phyloP scores from a whole-genome alignment of 2,329 filamentous ascomycete species.

The Fusarium sublunatum region DNA sequence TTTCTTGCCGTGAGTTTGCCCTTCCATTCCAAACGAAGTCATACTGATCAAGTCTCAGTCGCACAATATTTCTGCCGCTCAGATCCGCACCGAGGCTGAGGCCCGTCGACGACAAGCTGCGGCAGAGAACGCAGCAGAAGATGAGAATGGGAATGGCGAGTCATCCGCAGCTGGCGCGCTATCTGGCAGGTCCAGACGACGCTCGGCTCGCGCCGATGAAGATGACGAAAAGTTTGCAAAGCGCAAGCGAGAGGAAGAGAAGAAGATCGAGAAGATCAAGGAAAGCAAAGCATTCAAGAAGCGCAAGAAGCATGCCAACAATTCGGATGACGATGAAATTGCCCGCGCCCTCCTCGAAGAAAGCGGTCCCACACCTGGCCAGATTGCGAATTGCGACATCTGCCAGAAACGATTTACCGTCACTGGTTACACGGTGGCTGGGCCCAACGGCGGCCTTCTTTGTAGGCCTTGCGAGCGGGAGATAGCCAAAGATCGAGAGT shows the following conservation, averaged over 20 bases:
- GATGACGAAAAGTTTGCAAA: conserved; percentile 43
- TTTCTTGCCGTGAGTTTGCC: conserved; percentile 60
- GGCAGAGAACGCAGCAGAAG: conserved; percentile 25
- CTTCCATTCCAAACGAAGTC: too few species aligned
- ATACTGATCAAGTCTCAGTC: conserved; percentile 58
- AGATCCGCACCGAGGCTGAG: conserved; percentile 64
- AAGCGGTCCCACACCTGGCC: conserved; percentile 75
- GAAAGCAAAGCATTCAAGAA: conserved; percentile 68
- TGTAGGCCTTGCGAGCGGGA: conserved; percentile 85
- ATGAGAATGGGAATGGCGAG: conserved; percentile 41
- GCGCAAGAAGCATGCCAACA: conserved; percentile 56
- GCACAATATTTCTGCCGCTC: conserved; percentile 75
- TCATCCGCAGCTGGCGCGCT: conserved; percentile 33
- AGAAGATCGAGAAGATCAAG: conserved; percentile 71
- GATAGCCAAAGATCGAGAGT: conserved; percentile 70
- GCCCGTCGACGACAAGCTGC: conserved; percentile 57
- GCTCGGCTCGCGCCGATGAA: conserved; percentile 42
- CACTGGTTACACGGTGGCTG: conserved; percentile 85
- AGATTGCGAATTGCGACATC: conserved; percentile 87
- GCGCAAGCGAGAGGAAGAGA: conserved; percentile 59
- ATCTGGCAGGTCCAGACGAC: conserved; percentile 44
- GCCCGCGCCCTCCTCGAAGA: conserved; percentile 61
- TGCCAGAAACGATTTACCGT: conserved; percentile 93
- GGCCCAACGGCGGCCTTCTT: conserved; percentile 85
- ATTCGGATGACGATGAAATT: conserved; percentile 61